Conservation (phyloP, 495 filamentous ascomycete genomes). For the Cairneyella variabilis region DNA sequence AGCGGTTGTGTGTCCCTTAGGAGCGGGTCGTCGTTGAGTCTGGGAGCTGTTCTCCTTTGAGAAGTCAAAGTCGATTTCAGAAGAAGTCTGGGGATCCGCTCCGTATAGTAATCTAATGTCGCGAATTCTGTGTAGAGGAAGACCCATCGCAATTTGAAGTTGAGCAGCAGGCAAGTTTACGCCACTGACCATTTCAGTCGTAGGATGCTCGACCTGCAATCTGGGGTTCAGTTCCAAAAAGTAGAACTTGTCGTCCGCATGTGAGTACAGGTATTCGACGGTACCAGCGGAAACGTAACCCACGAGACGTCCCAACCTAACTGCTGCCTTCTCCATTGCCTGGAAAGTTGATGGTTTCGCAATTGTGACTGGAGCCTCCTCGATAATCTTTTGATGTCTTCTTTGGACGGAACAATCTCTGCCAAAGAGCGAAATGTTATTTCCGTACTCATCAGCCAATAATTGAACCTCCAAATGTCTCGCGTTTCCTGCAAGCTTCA, state of each 20-base stretch:
- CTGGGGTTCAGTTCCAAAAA: slow-evolving; percentile 97
- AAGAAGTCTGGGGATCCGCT: slow-evolving; percentile 81
- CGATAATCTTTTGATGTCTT: slow-evolving; percentile 99
- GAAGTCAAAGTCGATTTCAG: slow-evolving; percentile 95
- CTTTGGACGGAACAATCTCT: slow-evolving; percentile 99
- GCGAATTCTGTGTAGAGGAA: slow-evolving; percentile 90
- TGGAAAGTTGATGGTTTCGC: slow-evolving; percentile 85
- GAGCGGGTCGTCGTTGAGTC: slow-evolving; percentile 82
- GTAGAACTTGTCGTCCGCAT: slow-evolving; percentile 98
- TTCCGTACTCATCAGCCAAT: slow-evolving; percentile 97
- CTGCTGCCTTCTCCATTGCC: slow-evolving; percentile 94
- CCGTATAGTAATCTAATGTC: slow-evolving; percentile 97
- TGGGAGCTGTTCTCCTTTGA: slow-evolving; percentile 77
- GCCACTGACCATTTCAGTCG: slow-evolving; percentile 98
- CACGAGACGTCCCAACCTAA: slow-evolving; percentile 87
- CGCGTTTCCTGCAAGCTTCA: slow-evolving; percentile 97
- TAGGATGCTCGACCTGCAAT: slow-evolving; percentile 98
- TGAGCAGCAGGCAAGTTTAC: slow-evolving; percentile 97
- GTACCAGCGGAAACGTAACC: slow-evolving; percentile 99
- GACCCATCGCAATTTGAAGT: slow-evolving; percentile 98
- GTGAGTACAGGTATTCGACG: slow-evolving; percentile 98
- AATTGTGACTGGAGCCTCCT: slow-evolving; percentile 96
- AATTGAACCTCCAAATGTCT: slow-evolving; percentile 97
- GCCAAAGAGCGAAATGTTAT: slow-evolving; percentile 98
- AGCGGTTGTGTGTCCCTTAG: slow-evolving; percentile 95